These are phyloP conservation scores for Sporisorium iseilematis-ciliati DNA, from an alignment of 1,284 basidiomycete genomes.

Conservation along the genomic window DNA sequence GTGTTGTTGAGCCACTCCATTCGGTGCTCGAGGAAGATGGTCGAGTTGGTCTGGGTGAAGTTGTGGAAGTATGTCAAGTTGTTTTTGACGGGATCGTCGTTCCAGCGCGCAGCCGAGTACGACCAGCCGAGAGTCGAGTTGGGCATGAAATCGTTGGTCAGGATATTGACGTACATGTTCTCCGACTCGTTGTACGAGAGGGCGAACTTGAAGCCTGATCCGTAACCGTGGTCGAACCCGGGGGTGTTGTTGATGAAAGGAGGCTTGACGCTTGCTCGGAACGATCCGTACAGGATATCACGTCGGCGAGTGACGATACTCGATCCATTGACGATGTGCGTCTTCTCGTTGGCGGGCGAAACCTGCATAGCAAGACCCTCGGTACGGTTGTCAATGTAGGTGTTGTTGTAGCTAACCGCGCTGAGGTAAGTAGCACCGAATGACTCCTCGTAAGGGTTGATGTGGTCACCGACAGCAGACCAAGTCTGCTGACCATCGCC, in stretches of 20 bases:
- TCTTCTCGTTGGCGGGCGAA: slow-evolving; percentile 38
- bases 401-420: slow-evolving; percentile 55
- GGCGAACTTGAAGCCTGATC: slow-evolving; percentile 46
- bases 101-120: slow-evolving; percentile 41
- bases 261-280: slow-evolving; percentile 53
- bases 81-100: slow-evolving; percentile 44
- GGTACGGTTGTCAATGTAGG: slow-evolving; percentile 45
- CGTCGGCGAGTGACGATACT: slow-evolving; percentile 51
- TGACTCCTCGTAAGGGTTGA: slow-evolving; percentile 56
- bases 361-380: slow-evolving; percentile 56
- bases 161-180: slow-evolving; percentile 44
- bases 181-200: slow-evolving; percentile 48
- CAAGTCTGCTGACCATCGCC: slow-evolving; percentile 52
- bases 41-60: slow-evolving; percentile 37
- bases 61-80: slow-evolving; percentile 51
- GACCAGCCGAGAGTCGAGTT: slow-evolving; percentile 56
- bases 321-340: slow-evolving; percentile 50
- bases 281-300: slow-evolving; percentile 62
- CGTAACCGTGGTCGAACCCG: slow-evolving; percentile 28
- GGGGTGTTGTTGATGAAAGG: slow-evolving; percentile 35
- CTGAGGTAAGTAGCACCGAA: slow-evolving; percentile 53
- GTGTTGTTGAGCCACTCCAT: slow-evolving; percentile 59
- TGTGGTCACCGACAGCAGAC: slow-evolving; percentile 46
- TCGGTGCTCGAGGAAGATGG: slow-evolving; percentile 49
- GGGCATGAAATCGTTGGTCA: slow-evolving; percentile 45